phyloP scores from a whole-genome alignment of 768 basidiomycete species.

The Russula virescens region DNA sequence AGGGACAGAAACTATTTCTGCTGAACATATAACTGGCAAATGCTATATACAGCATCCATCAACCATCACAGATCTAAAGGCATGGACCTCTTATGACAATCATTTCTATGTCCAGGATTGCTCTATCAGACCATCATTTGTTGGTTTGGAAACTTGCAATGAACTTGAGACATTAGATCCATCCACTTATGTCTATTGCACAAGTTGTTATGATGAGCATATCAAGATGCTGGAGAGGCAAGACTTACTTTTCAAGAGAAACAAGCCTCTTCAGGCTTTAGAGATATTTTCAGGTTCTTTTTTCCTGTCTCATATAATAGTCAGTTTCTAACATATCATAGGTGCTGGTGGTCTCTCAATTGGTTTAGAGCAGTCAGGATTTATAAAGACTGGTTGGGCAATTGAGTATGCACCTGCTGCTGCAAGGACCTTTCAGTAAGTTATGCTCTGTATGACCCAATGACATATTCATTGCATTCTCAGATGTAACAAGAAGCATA shows the following conservation, averaged over 20 bases:
- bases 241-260: slow-evolving; percentile 31
- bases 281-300: slow-evolving; percentile 62
- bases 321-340: slow-evolving; percentile 27
- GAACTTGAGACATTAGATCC: slow-evolving; percentile 1
- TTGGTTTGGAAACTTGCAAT: not conserved
- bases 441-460: not conserved
- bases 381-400: slow-evolving; percentile 62
- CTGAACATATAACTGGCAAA: slow-evolving; percentile 45
- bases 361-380: slow-evolving; percentile 56
- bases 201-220: slow-evolving; percentile 36
- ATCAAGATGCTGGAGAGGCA: slow-evolving; percentile 29
- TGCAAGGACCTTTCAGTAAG: slow-evolving; percentile 57
- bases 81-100: slow-evolving; percentile 51
- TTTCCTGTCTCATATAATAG: not conserved
- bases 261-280: slow-evolving; percentile 48
- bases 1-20: slow-evolving; percentile 27
- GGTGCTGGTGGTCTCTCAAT: slow-evolving; percentile 73
- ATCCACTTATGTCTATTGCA: slow-evolving; percentile 35
- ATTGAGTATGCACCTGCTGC: slow-evolving; percentile 61
- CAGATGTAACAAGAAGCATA: slow-evolving; percentile 57
- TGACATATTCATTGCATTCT: not conserved
- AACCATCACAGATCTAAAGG: slow-evolving; percentile 30
- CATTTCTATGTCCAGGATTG: slow-evolving; percentile 36
- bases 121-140: not conserved
- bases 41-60: slow-evolving; percentile 43